Evolutionary conservation across 495 filamentous ascomycete genomes (phyloP).

Genomic region (Cryomyces minteri): DNA sequence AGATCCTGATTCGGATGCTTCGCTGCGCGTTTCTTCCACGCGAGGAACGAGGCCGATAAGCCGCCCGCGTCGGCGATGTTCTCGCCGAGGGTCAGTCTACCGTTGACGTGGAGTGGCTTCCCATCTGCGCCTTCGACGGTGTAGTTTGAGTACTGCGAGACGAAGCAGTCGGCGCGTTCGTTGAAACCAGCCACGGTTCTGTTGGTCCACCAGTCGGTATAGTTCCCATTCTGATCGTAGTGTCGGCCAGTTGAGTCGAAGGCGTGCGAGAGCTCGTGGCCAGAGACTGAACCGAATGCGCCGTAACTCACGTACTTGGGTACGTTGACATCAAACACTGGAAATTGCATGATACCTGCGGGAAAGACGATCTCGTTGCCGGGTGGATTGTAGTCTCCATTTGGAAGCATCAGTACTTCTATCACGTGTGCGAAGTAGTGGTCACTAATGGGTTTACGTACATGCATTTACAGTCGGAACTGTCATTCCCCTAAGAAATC

Average conservation of each 20-base stretch:
- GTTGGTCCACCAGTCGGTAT: slow-evolving; percentile 53
- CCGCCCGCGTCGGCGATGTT: slow-evolving; percentile 66
- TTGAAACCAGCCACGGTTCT: slow-evolving; percentile 42
- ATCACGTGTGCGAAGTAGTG: too few species aligned
- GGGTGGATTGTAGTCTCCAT: too few species aligned
- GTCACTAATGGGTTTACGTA: too few species aligned
- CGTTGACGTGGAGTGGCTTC: slow-evolving; percentile 46
- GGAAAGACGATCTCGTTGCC: too few species aligned
- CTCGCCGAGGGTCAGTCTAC: slow-evolving; percentile 48
- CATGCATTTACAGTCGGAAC: too few species aligned
- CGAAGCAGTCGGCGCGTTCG: slow-evolving; percentile 48
- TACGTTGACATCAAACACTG: too few species aligned
- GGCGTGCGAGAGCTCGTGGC: slow-evolving; percentile 58
- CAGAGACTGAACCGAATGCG: slow-evolving; percentile 50
- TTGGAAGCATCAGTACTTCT: too few species aligned
- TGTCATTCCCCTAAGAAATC: too few species aligned
- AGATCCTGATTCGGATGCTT: slow-evolving; percentile 34
- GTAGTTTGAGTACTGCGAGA: slow-evolving; percentile 48
- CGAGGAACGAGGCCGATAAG: slow-evolving; percentile 41
- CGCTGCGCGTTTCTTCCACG: slow-evolving; percentile 42
- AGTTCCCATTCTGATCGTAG: slow-evolving; percentile 48
- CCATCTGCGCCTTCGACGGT: slow-evolving; percentile 35
- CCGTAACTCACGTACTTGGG: slow-evolving; percentile 43
- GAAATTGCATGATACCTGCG: too few species aligned
- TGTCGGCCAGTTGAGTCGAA: slow-evolving; percentile 53